Percentiles rank a stretch among this genome's conserved stretches.
Conservation (phyloP, 176 grass and related monocot genomes). For the Neostapfia colusana region DNA sequence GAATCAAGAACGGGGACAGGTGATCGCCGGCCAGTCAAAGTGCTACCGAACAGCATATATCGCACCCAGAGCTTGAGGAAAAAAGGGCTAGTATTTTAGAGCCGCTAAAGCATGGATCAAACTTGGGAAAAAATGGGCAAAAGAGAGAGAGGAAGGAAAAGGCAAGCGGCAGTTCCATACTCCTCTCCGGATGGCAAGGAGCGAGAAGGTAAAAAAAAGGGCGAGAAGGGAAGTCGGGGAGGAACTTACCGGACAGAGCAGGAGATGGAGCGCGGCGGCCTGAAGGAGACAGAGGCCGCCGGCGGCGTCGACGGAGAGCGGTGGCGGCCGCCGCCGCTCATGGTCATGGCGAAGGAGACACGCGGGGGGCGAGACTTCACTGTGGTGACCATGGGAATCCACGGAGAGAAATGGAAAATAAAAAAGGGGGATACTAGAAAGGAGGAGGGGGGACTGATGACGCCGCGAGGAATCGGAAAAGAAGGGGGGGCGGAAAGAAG, state of each 20-base stretch:
- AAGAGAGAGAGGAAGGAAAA: background rate
- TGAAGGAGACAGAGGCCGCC: conserved; percentile 19
- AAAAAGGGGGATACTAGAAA: background rate
- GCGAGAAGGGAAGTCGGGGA: conserved; percentile 10
- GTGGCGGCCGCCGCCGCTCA: conserved; percentile 19
- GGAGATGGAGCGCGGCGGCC: background rate
- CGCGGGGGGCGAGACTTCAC: conserved; percentile 44
- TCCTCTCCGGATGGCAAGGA: conserved; percentile 13
- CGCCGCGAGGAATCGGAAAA: conserved; percentile 11
- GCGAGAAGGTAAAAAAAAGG: background rate
- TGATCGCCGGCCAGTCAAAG: conserved; percentile 38
- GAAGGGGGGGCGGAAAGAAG: too few species aligned
- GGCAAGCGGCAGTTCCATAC: conserved; percentile 26
- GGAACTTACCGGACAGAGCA: conserved; percentile 31
- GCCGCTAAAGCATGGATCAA: conserved; percentile 32
- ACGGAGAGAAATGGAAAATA: conserved; percentile 21
- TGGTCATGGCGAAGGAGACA: conserved; percentile 50
- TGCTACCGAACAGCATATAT: conserved; percentile 15
- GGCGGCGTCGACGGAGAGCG: background rate
- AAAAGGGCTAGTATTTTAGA: background rate
- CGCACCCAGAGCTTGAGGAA: conserved; percentile 4
- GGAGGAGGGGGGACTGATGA: conserved; percentile 25
- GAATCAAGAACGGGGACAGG: conserved; percentile 28
- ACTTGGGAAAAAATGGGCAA: background rate
- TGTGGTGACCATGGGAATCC: conserved; percentile 64